phyloP scores from a whole-genome alignment of 2,329 filamentous ascomycete genomes.

The Talaromyces atroroseus region DNA sequence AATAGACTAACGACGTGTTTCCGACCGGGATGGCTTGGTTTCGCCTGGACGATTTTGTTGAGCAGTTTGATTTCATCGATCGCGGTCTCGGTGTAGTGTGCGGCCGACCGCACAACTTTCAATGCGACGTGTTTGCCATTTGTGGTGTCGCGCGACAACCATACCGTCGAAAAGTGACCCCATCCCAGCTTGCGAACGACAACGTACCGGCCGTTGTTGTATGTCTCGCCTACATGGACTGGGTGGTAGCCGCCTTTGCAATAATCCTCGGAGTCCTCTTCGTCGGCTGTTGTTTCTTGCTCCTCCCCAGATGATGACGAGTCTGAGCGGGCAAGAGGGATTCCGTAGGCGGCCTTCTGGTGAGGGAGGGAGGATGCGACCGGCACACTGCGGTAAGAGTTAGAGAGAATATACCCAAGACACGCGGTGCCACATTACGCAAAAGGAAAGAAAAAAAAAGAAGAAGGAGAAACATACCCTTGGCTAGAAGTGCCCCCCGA shows the following conservation, averaged over 20 bases:
- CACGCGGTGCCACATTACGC: neutral
- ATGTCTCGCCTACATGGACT: slow-evolving; percentile 87
- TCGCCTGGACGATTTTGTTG: slow-evolving; percentile 93
- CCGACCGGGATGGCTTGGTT: slow-evolving; percentile 87
- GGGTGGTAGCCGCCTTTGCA: slow-evolving; percentile 99
- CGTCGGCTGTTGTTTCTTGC: slow-evolving; percentile 88
- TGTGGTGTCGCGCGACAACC: slow-evolving; percentile 73
- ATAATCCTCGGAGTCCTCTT: slow-evolving; percentile 98
- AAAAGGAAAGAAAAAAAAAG: slow-evolving; percentile 14
- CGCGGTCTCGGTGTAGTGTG: slow-evolving; percentile 97
- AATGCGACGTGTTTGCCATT: slow-evolving; percentile 92
- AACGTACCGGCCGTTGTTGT: slow-evolving; percentile 96
- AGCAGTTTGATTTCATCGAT: slow-evolving; percentile 98
- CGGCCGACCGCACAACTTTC: slow-evolving; percentile 94
- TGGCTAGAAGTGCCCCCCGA: slow-evolving; percentile 38
- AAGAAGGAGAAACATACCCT: slow-evolving; percentile 29
- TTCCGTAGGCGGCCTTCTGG: slow-evolving; percentile 43
- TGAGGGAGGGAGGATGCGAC: slow-evolving; percentile 37
- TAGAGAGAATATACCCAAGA: slow-evolving; percentile 1
- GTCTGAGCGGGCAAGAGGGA: slow-evolving; percentile 65
- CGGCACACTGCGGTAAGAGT: slow-evolving; percentile 17
- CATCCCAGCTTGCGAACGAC: slow-evolving; percentile 94
- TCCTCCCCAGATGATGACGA: slow-evolving; percentile 74
- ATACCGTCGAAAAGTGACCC: slow-evolving; percentile 99
- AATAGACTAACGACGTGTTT: slow-evolving; percentile 93